Conservation (phyloP, 2,329 filamentous ascomycete genomes). For the Curvularia sp. region DNA sequence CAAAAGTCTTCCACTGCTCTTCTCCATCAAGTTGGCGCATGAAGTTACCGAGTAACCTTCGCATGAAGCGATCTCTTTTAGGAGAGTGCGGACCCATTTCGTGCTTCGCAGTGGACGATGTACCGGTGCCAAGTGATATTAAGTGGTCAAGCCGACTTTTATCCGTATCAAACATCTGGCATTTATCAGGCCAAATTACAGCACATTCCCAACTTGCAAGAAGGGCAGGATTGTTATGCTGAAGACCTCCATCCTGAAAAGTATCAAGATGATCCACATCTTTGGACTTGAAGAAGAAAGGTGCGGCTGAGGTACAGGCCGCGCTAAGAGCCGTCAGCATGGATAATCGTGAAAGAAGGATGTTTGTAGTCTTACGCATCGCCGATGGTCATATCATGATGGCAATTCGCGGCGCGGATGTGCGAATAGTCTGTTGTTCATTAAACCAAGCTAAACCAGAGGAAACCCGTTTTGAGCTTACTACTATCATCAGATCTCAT, state of each 20-base stretch:
- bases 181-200: not conserved
- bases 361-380: not conserved
- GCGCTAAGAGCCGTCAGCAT: not conserved
- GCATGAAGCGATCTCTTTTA: not conserved
- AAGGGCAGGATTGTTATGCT: not conserved
- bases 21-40: not conserved
- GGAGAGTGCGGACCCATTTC: not conserved
- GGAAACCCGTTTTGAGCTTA: not conserved
- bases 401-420: not conserved
- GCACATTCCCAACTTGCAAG: not conserved
- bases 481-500: not conserved
- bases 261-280: not conserved
- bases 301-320: not conserved
- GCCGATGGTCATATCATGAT: not conserved
- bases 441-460: not conserved
- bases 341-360: not conserved
- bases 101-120: not conserved
- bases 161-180: not conserved
- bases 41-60: not conserved
- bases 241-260: not conserved
- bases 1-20: not conserved
- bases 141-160: not conserved
- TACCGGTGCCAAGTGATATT: not conserved
- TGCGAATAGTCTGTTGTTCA: not conserved
- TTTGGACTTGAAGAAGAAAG: not conserved